Evolutionary conservation across 345 rosid species (phyloP).

Genomic region (Rhizophora apiculata): DNA sequence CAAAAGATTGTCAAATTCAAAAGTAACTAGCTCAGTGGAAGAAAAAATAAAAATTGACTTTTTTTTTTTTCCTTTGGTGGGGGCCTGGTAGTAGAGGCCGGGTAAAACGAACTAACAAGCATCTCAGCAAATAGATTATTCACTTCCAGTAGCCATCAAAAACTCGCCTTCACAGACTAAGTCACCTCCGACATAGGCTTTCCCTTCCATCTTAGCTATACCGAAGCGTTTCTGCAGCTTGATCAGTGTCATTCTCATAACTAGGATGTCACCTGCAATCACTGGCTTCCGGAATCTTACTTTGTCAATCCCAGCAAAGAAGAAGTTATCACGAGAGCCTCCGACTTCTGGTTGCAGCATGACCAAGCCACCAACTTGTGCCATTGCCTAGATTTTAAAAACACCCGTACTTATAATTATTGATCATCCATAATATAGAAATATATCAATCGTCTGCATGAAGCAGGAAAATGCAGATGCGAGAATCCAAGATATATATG

Average conservation of each 20-base stretch:
- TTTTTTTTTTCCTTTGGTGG: too few relatives aligned
- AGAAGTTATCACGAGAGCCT: slow-evolving; percentile 73
- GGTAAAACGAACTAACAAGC: too few relatives aligned
- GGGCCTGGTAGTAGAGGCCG: too few relatives aligned
- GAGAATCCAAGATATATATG: background rate
- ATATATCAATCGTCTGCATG: background rate
- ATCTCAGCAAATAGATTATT: slow-evolving; percentile 16
- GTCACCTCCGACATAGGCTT: slow-evolving; percentile 87
- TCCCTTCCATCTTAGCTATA: slow-evolving; percentile 95
- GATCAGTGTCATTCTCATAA: slow-evolving; percentile 91
- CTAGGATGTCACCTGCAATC: slow-evolving; percentile 88
- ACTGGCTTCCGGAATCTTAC: slow-evolving; percentile 96
- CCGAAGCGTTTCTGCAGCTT: slow-evolving; percentile 89
- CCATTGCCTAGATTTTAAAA: slow-evolving; percentile 69
- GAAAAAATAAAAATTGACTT: too few relatives aligned
- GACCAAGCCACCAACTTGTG: slow-evolving; percentile 91
- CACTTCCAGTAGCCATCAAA: slow-evolving; percentile 76
- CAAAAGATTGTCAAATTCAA: too few relatives aligned
- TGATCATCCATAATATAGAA: background rate
- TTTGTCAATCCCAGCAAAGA: slow-evolving; percentile 90
- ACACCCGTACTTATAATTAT: background rate
- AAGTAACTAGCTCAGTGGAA: too few relatives aligned
- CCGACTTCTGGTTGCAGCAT: slow-evolving; percentile 93
- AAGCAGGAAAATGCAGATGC: background rate
- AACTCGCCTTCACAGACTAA: slow-evolving; percentile 92